Evolutionary conservation across 2,329 filamentous ascomycete genomes (phyloP), one percentile per base, ranked within the genome.

Genomic region (Aspergillus puulaauensis): DNA sequence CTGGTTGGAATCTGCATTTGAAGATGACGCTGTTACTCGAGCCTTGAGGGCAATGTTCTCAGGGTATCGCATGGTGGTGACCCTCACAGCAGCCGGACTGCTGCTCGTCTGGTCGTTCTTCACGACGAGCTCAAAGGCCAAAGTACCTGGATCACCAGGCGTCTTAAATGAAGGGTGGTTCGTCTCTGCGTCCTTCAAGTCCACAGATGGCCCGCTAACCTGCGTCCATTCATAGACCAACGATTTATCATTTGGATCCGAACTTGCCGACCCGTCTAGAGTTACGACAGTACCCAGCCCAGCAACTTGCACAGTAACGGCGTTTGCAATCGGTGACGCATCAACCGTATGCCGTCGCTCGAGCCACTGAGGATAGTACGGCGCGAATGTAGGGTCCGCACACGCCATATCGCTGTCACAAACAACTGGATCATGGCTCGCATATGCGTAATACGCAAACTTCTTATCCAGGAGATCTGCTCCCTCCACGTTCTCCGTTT

Each of bases 381-480:
- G 8, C 5, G 27, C 43, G 6, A 46, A 37, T 3, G 21, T 12
- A 11, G 45, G 39, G 12, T 43, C 41, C 35, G 6, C 27, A 40
- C 58, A 58, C 15, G 44, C 47, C 23, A 44, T 14, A n/a, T 55
- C 12, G 39, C 41, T 50, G 4, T n/a, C 33, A 45, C 58, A 60
- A 51, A 43, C 35, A 17, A 15, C n/a, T 4, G 12, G 27, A 21
- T 57, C 58, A 23, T 45, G 17, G n/a, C 23, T 12, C 1, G 19
- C 54, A 52, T 57, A 60, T 9, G 46, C 45, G 33, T 61, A 61
- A 17, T 52, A 56, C 23, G 31, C 55, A 6, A 43, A 41, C 40
- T 60, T 33, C 19, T 60, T 58, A 17, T 37, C 40, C 19, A 27
- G 21, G 24, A 60, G 37, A 17, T 48, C 47, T 11, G n/a, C 9